Conservation (phyloP, 2,329 filamentous ascomycete genomes). For the Beauveria varroae region DNA sequence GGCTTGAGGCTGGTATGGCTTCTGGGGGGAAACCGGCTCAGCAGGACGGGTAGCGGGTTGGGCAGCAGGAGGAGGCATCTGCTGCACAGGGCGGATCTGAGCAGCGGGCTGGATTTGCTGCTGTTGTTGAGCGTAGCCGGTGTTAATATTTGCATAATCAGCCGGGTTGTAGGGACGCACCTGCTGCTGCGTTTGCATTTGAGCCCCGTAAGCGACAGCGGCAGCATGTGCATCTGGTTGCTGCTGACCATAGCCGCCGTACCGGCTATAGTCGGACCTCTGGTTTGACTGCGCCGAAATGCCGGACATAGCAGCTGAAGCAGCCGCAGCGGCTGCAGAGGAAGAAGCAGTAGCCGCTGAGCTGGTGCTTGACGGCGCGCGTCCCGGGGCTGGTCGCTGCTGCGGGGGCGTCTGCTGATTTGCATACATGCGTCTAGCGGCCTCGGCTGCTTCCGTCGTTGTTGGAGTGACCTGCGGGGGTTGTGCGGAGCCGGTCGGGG, state of each 20-base stretch:
- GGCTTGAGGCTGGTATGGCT: conserved; percentile 15
- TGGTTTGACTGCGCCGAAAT: conserved; percentile 30
- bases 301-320: conserved; percentile 53
- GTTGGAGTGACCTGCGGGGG: conserved; percentile 16
- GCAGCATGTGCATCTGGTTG: conserved; percentile 28
- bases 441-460: conserved; percentile 49
- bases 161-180: conserved; percentile 50
- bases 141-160: conserved; percentile 60
- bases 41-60: conserved; percentile 28
- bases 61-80: conserved; percentile 15
- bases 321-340: conserved; percentile 39
- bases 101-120: conserved; percentile 30
- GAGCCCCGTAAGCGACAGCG: conserved; percentile 24
- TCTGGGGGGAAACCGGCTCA: conserved; percentile 24
- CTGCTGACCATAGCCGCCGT: conserved; percentile 28
- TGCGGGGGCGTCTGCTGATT: conserved; percentile 40
- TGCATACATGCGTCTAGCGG: conserved; percentile 55
- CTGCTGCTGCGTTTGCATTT: conserved; percentile 14
- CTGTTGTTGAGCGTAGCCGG: conserved; percentile 32
- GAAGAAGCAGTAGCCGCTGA: background rate
- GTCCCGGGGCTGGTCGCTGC: conserved; percentile 32
- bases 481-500: conserved; percentile 16
- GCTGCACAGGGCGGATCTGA: conserved; percentile 30
- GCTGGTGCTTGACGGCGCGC: conserved; percentile 41
- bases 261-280: conserved; percentile 27